Evolutionary conservation across 2,329 filamentous ascomycete genomes (phyloP).

Genomic region (Aureobasidium subglaciale): DNA sequence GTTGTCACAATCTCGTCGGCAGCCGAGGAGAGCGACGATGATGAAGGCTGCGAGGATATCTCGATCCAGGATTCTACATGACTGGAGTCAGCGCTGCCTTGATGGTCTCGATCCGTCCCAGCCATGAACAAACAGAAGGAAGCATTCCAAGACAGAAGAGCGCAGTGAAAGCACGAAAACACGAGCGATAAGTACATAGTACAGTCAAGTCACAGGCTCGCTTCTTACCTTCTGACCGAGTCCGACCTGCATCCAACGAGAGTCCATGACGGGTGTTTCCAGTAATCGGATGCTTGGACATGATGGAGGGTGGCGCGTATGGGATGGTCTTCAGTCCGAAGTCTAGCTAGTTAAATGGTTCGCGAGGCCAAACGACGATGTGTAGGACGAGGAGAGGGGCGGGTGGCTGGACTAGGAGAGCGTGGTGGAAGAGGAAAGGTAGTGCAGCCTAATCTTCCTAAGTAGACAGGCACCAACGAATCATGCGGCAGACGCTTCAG

Average conservation of each 20-base stretch:
- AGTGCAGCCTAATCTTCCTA: slow-evolving; percentile 1
- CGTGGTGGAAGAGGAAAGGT: not conserved
- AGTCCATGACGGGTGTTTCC: slow-evolving; percentile 3
- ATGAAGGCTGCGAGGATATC: slow-evolving; percentile 84
- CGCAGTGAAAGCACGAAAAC: not conserved
- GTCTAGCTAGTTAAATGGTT: not conserved
- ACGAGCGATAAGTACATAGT: not conserved
- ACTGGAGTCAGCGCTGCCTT: not conserved
- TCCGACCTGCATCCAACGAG: not conserved
- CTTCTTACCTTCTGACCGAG: slow-evolving; percentile 17
- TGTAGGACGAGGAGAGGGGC: slow-evolving; percentile 6
- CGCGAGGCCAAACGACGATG: not conserved
- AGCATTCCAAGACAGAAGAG: not conserved
- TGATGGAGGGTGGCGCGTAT: not conserved
- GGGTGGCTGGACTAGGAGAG: not conserved
- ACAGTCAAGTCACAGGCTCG: slow-evolving; percentile 1
- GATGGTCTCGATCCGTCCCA: not conserved
- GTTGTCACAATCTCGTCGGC: slow-evolving; percentile 89
- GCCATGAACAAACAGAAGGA: not conserved
- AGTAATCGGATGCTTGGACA: not conserved
- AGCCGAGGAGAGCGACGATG: slow-evolving; percentile 77
- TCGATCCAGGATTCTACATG: slow-evolving; percentile 92
- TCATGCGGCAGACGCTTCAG: not conserved
- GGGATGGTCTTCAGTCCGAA: not conserved
- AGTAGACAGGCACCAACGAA: slow-evolving; percentile 5